Base-by-base conservation (phyloP, 2,329 filamentous ascomycete species). In the Hypoxylon sp. region DNA sequence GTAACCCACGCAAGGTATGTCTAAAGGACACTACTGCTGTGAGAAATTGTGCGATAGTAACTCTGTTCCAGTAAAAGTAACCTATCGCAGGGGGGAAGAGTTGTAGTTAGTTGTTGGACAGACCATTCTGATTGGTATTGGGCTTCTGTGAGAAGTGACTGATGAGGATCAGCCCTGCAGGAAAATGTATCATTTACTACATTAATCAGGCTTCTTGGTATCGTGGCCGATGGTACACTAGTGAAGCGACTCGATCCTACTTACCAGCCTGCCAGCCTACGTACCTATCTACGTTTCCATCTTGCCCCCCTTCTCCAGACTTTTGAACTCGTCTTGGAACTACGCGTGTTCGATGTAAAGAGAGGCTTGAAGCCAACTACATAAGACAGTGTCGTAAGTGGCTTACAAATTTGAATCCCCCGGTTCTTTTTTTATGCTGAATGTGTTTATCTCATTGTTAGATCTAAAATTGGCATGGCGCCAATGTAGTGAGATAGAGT, bases 131-230 rank as follows among this genome's bases (percentile, higher is more conserved):
- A 67, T 71, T 69, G 66, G 63, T 44, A 53, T 59, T 39, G 5
- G 26, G 37, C 47, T 52, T 37, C 31, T 51, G 59, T 48, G 39
- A 59, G 57, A 61, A 42, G 55, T 64, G 58, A 63, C 54, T 63
- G 65, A 63, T 71, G 66, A 69, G 66, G 66, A 71, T 67, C 59
- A 62, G 51, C 69, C 55, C 48, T 69, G 63, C 69, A 71, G 54
- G 51, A 52, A 63, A 37, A 59, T 42, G 51, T 65, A 62, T 58
- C 59, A 64, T 66, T 65, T 69, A 61, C 69, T 65, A 71, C 66
- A 63, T 64, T 67, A 22, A 54, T 67, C 46, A 57, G 58, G 50
- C 58, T 59, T 58, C 63, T 60, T 71, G 62, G 69, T 68, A 68
- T 69, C 65, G 50, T 61, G 65, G 54, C 9, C 24, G 54, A 68